These are phyloP conservation scores for Thelephora ganbajun DNA, from an alignment of 768 basidiomycete genomes.

Conservation along the genomic window DNA sequence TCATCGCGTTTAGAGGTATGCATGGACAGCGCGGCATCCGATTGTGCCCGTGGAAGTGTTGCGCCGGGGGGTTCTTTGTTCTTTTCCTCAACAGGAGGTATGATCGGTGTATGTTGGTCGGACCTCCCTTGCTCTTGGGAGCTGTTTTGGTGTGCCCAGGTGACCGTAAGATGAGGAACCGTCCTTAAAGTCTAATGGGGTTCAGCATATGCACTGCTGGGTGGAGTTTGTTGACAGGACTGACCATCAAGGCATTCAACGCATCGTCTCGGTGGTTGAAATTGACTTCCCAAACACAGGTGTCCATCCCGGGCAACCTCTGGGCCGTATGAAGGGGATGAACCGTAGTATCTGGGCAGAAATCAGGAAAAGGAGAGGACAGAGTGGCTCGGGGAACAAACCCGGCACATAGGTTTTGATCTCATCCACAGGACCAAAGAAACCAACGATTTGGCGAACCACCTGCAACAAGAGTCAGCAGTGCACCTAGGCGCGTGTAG, in stretches of 20 bases:
- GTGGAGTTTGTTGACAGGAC: conserved; percentile 6
- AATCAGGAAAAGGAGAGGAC: not conserved
- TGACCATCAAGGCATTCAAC: conserved; percentile 56
- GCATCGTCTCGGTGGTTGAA: conserved; percentile 70
- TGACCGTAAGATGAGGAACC: conserved; percentile 58
- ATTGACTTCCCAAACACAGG: conserved; percentile 61
- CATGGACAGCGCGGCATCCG: no score
- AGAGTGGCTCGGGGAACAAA: not conserved
- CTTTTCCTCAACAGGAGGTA: no score
- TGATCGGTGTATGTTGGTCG: no score
- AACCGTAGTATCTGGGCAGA: conserved; percentile 4
- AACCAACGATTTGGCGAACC: conserved; percentile 33
- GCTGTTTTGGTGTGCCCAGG: conserved; percentile 57
- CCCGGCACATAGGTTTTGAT: conserved; percentile 23
- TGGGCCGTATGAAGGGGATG: conserved; percentile 44
- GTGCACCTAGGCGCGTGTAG: not conserved
- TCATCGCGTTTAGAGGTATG: no score
- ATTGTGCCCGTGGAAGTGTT: no score
- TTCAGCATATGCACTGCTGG: not conserved
- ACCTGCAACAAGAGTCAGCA: conserved; percentile 23
- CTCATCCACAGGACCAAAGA: conserved; percentile 54
- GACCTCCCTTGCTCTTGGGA: no score
- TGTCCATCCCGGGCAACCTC: conserved; percentile 42
- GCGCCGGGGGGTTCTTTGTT: no score
- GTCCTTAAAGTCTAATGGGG: conserved; percentile 44